phyloP scores from a whole-genome alignment of 257 asterid species.

The Vinca minor region DNA sequence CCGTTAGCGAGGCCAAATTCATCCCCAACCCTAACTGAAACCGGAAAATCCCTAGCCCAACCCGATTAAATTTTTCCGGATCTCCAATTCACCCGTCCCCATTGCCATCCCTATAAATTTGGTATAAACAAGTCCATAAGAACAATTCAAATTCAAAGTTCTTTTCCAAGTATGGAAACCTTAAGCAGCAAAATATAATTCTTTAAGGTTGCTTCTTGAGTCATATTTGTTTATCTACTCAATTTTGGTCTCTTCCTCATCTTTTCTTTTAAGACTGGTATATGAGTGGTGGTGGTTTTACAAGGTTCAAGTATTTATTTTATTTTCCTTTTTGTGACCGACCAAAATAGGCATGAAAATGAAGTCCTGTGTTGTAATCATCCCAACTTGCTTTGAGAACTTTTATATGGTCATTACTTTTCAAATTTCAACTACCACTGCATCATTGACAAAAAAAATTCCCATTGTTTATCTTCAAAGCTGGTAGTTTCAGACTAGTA shows the following conservation, averaged over 20 bases:
- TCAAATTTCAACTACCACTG: neutral
- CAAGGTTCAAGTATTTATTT: neutral
- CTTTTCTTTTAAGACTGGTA: neutral
- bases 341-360: constrained; percentile 6
- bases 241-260: no score
- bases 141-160: neutral
- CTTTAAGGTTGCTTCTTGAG: constrained; percentile 3
- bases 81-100: no score
- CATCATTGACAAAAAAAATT: no score
- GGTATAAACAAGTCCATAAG: no score
- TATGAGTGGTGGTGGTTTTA: neutral
- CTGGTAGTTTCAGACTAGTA: no score
- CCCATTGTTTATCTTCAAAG: no score
- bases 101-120: no score
- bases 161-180: neutral
- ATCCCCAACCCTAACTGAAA: no score
- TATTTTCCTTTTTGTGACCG: constrained; percentile 1
- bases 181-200: neutral
- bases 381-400: neutral
- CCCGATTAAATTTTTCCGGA: no score
- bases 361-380: neutral
- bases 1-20: no score
- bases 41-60: no score
- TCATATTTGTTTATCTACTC: neutral
- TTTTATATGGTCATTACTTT: neutral